Conservation (phyloP, 2,329 filamentous ascomycete species). For the Paracoccidioides brasiliensis region DNA sequence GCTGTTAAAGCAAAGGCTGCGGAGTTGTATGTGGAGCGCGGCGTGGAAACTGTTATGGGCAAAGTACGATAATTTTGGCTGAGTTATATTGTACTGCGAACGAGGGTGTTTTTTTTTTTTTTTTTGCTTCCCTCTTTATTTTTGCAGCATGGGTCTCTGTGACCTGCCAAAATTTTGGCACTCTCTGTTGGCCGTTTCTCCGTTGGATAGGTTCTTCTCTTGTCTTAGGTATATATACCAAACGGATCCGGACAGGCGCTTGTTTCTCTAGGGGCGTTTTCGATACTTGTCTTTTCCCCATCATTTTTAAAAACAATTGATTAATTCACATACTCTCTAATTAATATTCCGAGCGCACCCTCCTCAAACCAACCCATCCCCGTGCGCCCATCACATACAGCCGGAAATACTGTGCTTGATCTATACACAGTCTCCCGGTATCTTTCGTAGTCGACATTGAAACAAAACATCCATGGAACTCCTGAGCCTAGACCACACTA, state of each 20-base stretch:
- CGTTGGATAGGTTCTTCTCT: too few species aligned
- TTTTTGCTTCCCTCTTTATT: not conserved
- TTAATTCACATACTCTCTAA: not conserved
- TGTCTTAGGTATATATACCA: not conserved
- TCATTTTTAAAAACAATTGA: not conserved
- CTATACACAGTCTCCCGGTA: not conserved
- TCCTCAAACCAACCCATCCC: not conserved
- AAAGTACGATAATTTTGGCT: conserved; percentile 55
- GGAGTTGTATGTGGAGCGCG: conserved; percentile 66
- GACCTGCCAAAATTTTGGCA: too few species aligned
- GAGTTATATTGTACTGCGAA: not conserved
- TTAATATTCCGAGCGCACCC: not conserved
- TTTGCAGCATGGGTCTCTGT: too few species aligned
- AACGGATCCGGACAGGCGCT: not conserved
- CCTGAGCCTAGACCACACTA: not conserved
- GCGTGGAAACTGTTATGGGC: conserved; percentile 85
- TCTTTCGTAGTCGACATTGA: too few species aligned
- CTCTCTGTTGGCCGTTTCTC: too few species aligned
- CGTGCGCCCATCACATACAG: not conserved
- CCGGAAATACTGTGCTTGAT: not conserved
- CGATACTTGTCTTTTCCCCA: not conserved
- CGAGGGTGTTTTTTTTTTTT: not conserved
- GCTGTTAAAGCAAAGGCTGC: conserved; percentile 80
- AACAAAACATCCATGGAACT: not conserved
- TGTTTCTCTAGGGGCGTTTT: not conserved